Conservation (phyloP, 2,329 filamentous ascomycete genomes). For the Cladosporium sp. region DNA sequence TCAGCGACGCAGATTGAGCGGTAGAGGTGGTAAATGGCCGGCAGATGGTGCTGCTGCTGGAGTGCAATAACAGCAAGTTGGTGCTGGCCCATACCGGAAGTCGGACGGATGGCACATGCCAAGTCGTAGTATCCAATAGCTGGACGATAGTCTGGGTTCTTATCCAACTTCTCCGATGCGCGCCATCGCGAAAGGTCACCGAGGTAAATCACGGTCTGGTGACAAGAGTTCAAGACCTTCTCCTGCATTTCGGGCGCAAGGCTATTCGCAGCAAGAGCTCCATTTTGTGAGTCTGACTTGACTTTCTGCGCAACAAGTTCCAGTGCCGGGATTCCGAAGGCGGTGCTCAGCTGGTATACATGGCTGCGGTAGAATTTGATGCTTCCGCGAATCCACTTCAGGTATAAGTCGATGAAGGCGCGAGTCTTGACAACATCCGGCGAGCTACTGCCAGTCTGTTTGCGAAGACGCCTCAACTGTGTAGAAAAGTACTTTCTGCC, state of each 20-base stretch:
- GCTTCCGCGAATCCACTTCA: conserved; percentile 78
- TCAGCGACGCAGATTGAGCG: conserved; percentile 69
- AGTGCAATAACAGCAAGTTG: conserved; percentile 84
- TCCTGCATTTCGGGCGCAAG: conserved; percentile 46
- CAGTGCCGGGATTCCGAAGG: conserved; percentile 54
- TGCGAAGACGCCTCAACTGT: conserved; percentile 51
- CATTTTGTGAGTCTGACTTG: conserved; percentile 26
- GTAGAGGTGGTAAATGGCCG: conserved; percentile 85
- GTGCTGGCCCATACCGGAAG: conserved; percentile 78
- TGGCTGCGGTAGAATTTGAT: conserved; percentile 85
- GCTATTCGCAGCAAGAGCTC: conserved; percentile 12
- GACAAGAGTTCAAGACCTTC: conserved; percentile 68
- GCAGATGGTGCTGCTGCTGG: conserved; percentile 71
- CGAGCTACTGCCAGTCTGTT: conserved; percentile 36
- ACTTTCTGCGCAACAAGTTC: conserved; percentile 47
- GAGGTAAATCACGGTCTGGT: conserved; percentile 76
- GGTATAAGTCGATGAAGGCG: conserved; percentile 76
- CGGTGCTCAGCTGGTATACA: conserved; percentile 67
- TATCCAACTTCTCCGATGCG: conserved; percentile 64
- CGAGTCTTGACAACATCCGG: conserved; percentile 61
- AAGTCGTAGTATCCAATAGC: conserved; percentile 81
- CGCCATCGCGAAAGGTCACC: conserved; percentile 90
- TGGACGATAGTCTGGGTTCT: conserved; percentile 69
- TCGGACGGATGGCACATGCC: conserved; percentile 71
- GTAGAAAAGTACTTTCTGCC: conserved; percentile 76